Percentiles rank a stretch among this genome's conserved stretches.
Evolutionary conservation across 352 stramenopile species (phyloP).

Genomic region (Globisporangium okanoganense): DNA sequence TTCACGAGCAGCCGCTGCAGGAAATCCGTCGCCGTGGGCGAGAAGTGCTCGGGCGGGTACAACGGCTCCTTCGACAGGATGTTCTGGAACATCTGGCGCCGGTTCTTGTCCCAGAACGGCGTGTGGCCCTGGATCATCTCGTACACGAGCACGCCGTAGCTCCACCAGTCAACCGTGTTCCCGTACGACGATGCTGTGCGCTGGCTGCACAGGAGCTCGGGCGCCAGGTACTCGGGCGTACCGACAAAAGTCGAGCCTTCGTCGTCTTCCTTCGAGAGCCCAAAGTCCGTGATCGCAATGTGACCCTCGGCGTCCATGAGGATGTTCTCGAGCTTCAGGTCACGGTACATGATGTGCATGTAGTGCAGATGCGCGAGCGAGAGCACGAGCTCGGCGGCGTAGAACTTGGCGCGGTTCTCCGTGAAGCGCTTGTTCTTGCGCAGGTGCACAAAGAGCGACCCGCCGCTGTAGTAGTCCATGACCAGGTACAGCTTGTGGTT

Average conservation of each 20-base stretch:
- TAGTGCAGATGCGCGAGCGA: slow-evolving; percentile 82
- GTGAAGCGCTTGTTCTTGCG: slow-evolving; percentile 70
- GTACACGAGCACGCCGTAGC: slow-evolving; percentile 81
- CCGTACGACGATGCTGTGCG: slow-evolving; percentile 71
- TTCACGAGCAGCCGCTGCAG: slow-evolving; percentile 67
- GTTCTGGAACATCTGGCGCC: slow-evolving; percentile 84
- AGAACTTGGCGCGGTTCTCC: slow-evolving; percentile 73
- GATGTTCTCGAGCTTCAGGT: slow-evolving; percentile 90
- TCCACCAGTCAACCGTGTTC: slow-evolving; percentile 89
- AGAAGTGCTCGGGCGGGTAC: slow-evolving; percentile 65
- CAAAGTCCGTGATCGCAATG: slow-evolving; percentile 87
- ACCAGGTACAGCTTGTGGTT: slow-evolving; percentile 87
- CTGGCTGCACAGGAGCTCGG: slow-evolving; percentile 74
- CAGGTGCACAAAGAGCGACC: slow-evolving; percentile 83
- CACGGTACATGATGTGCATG: slow-evolving; percentile 88
- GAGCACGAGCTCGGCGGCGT: slow-evolving; percentile 81
- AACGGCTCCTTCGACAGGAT: slow-evolving; percentile 70
- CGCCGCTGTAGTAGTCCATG: slow-evolving; percentile 88
- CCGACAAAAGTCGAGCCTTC: slow-evolving; percentile 81
- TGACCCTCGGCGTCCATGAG: slow-evolving; percentile 84
- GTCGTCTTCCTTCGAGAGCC: slow-evolving; percentile 83
- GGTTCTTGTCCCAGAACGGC: slow-evolving; percentile 85
- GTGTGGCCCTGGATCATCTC: slow-evolving; percentile 87
- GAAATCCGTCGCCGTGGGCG: slow-evolving; percentile 61
- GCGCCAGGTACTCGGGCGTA: slow-evolving; percentile 82